A percentile compares a stretch with the other conserved stretches of the same genome.
Conservation (phyloP, 345 rosid genomes). For the Arabidopsis arenosa region DNA sequence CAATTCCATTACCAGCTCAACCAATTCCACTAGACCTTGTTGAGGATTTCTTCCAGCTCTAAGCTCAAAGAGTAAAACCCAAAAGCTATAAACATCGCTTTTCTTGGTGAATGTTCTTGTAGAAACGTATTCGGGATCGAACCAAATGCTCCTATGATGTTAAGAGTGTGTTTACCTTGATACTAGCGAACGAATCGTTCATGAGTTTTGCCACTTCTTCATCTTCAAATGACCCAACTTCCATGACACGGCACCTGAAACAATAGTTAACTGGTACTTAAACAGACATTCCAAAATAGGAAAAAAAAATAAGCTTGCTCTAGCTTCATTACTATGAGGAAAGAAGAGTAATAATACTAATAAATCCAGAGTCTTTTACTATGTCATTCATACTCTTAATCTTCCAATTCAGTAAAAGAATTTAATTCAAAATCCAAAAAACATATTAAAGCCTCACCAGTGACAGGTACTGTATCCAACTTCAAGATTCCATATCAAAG, state of each 20-base stretch:
- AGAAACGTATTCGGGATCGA: slow-evolving; percentile 88
- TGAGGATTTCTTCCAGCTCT: slow-evolving; percentile 89
- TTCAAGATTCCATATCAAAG: too few relatives aligned
- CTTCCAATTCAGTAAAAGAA: too few relatives aligned
- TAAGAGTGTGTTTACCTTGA: too few relatives aligned
- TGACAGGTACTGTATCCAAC: too few relatives aligned
- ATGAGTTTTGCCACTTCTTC: slow-evolving; percentile 78
- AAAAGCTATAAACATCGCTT: slow-evolving; percentile 93
- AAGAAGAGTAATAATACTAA: too few relatives aligned
- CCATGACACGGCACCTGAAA: slow-evolving; percentile 96
- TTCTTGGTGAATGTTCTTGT: slow-evolving; percentile 84
- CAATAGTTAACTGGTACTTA: slow-evolving; percentile 18
- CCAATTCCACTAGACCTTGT: slow-evolving; percentile 91
- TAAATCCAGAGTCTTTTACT: too few relatives aligned
- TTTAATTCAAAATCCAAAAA: too few relatives aligned
- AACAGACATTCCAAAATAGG: slow-evolving; percentile 5
- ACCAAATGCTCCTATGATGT: too few relatives aligned
- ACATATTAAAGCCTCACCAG: too few relatives aligned
- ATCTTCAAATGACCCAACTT: slow-evolving; percentile 88
- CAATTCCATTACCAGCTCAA: slow-evolving; percentile 76
- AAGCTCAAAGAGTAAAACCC: slow-evolving; percentile 92
- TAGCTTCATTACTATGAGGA: not conserved
- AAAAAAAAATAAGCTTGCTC: not conserved
- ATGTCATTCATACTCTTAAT: too few relatives aligned
- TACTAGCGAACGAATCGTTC: slow-evolving; percentile 78